Percentiles rank a stretch among this genome's conserved stretches.
Conservation (phyloP, 495 filamentous ascomycete species). For the Physcia stellaris region DNA sequence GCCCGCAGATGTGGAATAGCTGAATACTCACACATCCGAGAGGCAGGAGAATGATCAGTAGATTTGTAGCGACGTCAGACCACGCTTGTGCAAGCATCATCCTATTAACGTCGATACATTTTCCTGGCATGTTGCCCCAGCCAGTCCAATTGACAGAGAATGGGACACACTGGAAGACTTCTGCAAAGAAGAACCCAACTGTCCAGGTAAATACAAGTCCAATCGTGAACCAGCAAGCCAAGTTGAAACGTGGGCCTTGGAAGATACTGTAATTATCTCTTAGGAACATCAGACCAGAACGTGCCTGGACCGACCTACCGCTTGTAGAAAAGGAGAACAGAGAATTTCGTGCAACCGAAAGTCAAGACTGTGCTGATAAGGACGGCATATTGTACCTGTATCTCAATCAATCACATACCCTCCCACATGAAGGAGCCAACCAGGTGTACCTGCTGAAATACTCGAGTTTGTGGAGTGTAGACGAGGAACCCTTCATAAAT, state of each 20-base stretch:
- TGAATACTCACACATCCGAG: background rate
- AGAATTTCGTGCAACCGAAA: background rate
- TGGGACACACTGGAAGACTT: background rate
- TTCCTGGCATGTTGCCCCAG: background rate
- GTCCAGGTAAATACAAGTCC: background rate
- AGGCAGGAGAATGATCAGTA: background rate
- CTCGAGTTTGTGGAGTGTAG: background rate
- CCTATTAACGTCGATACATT: background rate
- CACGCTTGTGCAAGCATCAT: background rate
- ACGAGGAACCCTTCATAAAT: background rate
- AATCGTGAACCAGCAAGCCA: background rate
- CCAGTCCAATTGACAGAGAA: background rate
- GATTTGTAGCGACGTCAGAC: constrained; percentile 1
- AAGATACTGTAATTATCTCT: background rate
- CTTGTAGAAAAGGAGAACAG: background rate
- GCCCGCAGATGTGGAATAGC: background rate
- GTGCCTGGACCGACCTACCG: background rate
- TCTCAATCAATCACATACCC: background rate
- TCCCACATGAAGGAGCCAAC: background rate
- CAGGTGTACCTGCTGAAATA: background rate
- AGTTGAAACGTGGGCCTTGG: background rate
- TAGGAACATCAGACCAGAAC: background rate
- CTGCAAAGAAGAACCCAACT: background rate
- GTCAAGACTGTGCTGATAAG: background rate
- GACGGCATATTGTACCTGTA: background rate